These are phyloP conservation scores for Phalaenopsis hybrid DNA, from an alignment of 116 monocot species.

Conservation along the genomic window DNA sequence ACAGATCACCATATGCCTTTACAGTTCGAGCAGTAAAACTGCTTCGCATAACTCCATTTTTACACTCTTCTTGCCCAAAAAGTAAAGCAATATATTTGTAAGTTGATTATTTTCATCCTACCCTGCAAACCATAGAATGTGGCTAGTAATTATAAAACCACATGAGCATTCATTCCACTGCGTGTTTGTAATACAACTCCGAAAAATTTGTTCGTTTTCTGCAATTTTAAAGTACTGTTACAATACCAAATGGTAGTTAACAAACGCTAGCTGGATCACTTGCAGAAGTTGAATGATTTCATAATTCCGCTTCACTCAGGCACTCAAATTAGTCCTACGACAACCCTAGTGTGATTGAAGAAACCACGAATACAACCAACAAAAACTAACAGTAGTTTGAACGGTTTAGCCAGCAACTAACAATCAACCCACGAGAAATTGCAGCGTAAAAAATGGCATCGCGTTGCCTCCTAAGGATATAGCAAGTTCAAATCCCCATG, in stretches of 20 bases:
- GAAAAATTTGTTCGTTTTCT: not conserved
- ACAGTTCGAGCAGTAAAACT: not conserved
- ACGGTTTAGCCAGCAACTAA: not conserved
- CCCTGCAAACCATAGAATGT: not conserved
- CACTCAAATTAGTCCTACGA: not conserved
- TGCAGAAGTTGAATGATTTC: not conserved
- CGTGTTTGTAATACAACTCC: not conserved
- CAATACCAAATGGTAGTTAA: not conserved
- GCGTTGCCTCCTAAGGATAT: not conserved
- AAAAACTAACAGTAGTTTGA: not conserved
- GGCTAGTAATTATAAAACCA: not conserved
- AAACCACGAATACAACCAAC: not conserved
- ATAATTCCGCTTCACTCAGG: not conserved
- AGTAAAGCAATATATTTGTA: not conserved
- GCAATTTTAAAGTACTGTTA: not conserved
- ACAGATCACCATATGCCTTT: not conserved
- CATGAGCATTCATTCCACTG: not conserved
- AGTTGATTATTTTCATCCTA: not conserved
- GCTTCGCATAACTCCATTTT: not conserved
- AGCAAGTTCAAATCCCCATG: constrained; percentile 4
- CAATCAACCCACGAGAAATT: not conserved
- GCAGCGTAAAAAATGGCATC: not conserved
- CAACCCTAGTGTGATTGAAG: not conserved
- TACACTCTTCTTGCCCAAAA: not conserved
- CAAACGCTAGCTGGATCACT: not conserved